Conservation (phyloP, 1,284 basidiomycete genomes). For the Schizophyllum amplum region DNA sequence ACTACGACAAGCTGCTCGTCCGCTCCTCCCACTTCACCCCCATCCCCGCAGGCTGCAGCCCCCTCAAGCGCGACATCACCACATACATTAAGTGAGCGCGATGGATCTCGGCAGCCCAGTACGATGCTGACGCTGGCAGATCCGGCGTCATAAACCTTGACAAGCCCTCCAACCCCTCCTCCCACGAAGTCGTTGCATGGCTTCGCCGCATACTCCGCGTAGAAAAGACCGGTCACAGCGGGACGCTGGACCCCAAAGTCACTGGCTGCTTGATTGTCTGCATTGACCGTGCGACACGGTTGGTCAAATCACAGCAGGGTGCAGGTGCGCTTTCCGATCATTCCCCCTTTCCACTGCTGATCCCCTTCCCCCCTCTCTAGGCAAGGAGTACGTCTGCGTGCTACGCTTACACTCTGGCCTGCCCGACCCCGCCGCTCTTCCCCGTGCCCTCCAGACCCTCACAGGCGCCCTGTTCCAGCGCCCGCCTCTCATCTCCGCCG, state of each 20-base stretch:
- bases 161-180: constrained; percentile 99
- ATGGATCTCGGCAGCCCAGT: constrained; percentile 2
- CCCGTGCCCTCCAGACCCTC: constrained; percentile 91
- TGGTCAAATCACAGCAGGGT: constrained; percentile 98
- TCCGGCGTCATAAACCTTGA: constrained; percentile 99
- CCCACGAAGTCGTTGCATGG: constrained; percentile 99
- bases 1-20: constrained; percentile 95
- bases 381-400: constrained; percentile 99
- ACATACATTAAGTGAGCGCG: constrained; percentile 83
- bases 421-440: constrained; percentile 77
- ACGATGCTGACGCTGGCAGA: constrained; percentile 30
- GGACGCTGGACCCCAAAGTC: constrained; percentile 98
- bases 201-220: constrained; percentile 90
- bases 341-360: constrained; percentile 9
- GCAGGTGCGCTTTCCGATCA: constrained; percentile 51
- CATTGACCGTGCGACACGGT: constrained; percentile 97
- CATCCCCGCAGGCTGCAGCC: constrained; percentile 86
- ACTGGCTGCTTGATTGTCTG: constrained; percentile 99
- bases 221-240: constrained; percentile 98
- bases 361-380: constrained; percentile 29
- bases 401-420: constrained; percentile 85
- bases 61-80: constrained; percentile 87
- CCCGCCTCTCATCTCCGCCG: constrained; percentile 97
- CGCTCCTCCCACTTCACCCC: constrained; percentile 98
- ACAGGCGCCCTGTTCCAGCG: constrained; percentile 99